phyloP scores from a whole-genome alignment of 345 rosid genomes.

The Schrenkiella parvula region DNA sequence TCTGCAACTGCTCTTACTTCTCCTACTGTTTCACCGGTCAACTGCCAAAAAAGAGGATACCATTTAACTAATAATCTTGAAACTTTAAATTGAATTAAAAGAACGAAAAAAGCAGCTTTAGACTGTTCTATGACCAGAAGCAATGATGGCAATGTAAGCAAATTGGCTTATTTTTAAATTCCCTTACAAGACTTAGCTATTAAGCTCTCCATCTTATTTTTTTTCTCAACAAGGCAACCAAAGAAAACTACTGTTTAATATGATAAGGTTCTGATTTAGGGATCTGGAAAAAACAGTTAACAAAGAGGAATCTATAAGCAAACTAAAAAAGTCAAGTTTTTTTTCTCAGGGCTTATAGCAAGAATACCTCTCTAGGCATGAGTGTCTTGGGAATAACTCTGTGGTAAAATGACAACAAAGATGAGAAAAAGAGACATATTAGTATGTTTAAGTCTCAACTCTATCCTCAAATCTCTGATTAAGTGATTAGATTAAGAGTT shows the following conservation, averaged over 20 bases:
- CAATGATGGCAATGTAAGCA: conserved; percentile 33
- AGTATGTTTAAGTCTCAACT: not conserved
- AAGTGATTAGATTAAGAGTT: conserved; percentile 9
- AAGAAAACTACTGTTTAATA: not conserved
- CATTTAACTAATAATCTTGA: conserved; percentile 4
- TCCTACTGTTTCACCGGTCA: conserved; percentile 98
- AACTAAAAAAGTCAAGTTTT: conserved; percentile 40
- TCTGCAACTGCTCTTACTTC: conserved; percentile 98
- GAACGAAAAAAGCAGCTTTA: conserved; percentile 17
- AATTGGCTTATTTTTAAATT: conserved; percentile 21
- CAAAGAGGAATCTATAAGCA: conserved; percentile 20
- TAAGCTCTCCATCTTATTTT: not conserved
- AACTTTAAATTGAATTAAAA: conserved; percentile 19
- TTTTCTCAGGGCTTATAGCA: conserved; percentile 7
- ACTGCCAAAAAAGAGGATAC: conserved; percentile 42
- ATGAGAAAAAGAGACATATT: not conserved
- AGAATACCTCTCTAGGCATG: conserved; percentile 98
- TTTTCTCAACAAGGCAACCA: not conserved
- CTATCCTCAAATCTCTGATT: not conserved
- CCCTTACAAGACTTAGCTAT: conserved; percentile 7
- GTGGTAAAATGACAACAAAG: conserved; percentile 26
- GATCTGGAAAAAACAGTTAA: not conserved
- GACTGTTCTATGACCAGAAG: conserved; percentile 35
- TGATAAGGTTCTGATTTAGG: not conserved
- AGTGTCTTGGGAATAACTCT: conserved; percentile 99